Evolutionary conservation across 73 alveolate species (phyloP).

Genomic region (Durusdinium trenchii): DNA sequence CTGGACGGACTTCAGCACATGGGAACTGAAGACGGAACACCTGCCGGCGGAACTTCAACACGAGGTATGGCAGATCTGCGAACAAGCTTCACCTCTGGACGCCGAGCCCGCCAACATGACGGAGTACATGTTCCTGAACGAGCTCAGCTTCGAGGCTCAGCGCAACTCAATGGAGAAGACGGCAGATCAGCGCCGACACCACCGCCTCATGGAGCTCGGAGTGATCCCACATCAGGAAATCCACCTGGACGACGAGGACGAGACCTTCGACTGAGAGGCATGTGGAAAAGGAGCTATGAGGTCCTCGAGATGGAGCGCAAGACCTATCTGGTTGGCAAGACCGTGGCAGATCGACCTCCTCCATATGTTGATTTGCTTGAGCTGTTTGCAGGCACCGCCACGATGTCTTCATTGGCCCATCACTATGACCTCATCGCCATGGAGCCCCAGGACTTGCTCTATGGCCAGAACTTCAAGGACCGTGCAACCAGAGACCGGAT

Average conservation of each 20-base stretch:
- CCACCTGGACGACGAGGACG: neutral
- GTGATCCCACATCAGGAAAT: neutral
- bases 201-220: constrained; percentile 11
- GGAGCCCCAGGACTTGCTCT: neutral
- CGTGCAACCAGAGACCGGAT: neutral
- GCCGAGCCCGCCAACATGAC: neutral
- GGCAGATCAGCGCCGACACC: neutral
- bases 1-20: neutral
- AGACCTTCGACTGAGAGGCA: constrained; percentile 6
- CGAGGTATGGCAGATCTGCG: neutral
- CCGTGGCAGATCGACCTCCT: neutral
- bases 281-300: neutral
- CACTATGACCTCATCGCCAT: neutral
- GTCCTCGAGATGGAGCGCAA: neutral
- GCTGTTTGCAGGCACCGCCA: neutral
- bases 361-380: neutral
- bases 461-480: neutral
- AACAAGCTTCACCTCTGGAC: neutral
- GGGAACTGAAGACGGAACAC: neutral
- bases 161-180: neutral
- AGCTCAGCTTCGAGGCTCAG: neutral
- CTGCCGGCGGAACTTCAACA: neutral
- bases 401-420: neutral
- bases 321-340: neutral
- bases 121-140: neutral